Conservation (phyloP, 768 basidiomycete genomes). For the Panaeolus papilionaceus region DNA sequence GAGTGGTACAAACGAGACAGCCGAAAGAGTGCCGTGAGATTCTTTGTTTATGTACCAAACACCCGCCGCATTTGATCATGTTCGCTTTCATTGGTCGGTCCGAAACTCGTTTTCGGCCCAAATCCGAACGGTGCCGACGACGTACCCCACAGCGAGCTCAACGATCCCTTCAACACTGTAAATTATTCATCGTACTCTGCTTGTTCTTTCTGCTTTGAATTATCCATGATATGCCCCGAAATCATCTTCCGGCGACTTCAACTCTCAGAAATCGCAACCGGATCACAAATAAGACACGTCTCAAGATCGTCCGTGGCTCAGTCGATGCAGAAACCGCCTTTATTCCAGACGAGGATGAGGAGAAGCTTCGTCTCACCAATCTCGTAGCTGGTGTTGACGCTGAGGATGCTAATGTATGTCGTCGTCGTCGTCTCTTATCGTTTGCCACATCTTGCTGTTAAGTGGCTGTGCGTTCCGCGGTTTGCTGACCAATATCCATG, state of each 20-base stretch:
- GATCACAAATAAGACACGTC: constrained; percentile 91
- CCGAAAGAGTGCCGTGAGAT: constrained; percentile 14
- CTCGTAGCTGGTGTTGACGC: constrained; percentile 88
- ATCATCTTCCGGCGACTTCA: constrained; percentile 76
- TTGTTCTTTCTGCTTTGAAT: constrained; percentile 27
- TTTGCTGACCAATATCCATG: constrained; percentile 40
- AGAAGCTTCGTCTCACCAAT: constrained; percentile 77
- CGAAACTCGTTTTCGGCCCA: constrained; percentile 15
- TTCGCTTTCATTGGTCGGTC: constrained; percentile 15
- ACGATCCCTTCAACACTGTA: neutral
- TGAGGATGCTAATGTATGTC: constrained; percentile 92
- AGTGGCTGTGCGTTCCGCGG: constrained; percentile 60
- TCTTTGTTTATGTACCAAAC: constrained; percentile 15
- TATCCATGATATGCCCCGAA: constrained; percentile 89
- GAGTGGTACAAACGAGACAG: neutral
- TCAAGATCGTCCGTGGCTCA: constrained; percentile 82
- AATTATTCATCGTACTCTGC: constrained; percentile 2
- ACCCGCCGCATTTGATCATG: constrained; percentile 14
- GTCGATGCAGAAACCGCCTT: constrained; percentile 82
- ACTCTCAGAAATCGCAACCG: constrained; percentile 87
- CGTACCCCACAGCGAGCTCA: constrained; percentile 8
- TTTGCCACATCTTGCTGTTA: constrained; percentile 43
- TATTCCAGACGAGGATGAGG: constrained; percentile 87
- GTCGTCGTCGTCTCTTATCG: constrained; percentile 35
- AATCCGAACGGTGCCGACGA: constrained; percentile 14